Conservation (phyloP, 768 basidiomycete species). For the Chalciporus piperatus region DNA sequence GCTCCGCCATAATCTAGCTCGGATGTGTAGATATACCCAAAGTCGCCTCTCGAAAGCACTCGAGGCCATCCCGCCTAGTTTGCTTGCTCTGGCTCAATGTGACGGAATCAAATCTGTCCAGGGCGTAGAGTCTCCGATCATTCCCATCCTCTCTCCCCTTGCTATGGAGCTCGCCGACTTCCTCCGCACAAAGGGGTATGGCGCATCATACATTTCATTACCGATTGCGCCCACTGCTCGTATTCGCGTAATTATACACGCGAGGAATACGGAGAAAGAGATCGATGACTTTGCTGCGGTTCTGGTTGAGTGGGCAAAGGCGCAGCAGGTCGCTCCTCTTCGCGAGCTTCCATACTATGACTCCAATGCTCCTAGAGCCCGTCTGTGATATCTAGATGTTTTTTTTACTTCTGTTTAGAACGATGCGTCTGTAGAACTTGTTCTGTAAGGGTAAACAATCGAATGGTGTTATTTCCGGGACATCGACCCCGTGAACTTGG, state of each 20-base stretch:
- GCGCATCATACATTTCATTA: constrained; percentile 7
- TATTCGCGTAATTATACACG: constrained; percentile 19
- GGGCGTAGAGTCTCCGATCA: constrained; percentile 15
- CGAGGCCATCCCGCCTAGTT: not conserved
- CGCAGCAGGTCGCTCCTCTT: not conserved
- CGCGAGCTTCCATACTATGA: no score
- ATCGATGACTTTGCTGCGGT: constrained; percentile 10
- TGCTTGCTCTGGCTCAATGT: no score
- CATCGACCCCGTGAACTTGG: no score
- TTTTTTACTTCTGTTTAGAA: no score
- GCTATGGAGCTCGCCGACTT: constrained; percentile 12
- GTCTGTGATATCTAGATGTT: no score
- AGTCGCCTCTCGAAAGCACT: constrained; percentile 2
- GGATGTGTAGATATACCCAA: constrained; percentile 13
- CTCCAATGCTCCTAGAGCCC: no score
- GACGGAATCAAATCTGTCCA: not conserved
- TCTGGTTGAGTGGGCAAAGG: constrained; percentile 12
- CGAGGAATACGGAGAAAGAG: constrained; percentile 15
- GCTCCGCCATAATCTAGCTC: constrained; percentile 14
- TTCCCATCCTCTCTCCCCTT: constrained; percentile 16
- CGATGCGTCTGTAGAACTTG: no score
- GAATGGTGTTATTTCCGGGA: no score
- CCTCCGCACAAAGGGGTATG: constrained; percentile 15
- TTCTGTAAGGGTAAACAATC: no score
- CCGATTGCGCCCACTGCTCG: constrained; percentile 14